Conservation (phyloP, 148 eudicot genomes). For the Chenopodium formosanum region DNA sequence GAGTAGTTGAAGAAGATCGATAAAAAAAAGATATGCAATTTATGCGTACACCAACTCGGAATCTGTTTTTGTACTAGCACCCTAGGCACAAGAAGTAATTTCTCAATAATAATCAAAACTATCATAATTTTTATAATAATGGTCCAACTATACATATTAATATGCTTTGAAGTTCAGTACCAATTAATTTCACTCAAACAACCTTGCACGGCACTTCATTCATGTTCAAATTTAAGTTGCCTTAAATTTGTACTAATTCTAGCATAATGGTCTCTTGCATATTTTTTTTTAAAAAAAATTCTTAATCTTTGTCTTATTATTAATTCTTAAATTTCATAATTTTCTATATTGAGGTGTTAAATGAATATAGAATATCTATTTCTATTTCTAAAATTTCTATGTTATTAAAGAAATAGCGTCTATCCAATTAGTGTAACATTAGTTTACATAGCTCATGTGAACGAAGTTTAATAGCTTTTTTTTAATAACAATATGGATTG, state of each 20-base stretch:
- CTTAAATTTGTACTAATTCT: not conserved
- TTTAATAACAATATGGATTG: too few species aligned
- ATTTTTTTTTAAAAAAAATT: not conserved
- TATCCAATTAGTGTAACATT: not conserved
- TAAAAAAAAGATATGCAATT: too few species aligned
- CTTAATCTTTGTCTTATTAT: not conserved
- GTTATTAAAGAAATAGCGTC: not conserved
- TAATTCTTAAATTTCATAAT: not conserved
- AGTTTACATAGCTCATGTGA: too few species aligned
- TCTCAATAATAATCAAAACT: not conserved
- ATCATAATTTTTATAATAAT: not conserved
- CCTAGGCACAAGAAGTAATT: not conserved
- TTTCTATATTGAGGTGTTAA: not conserved
- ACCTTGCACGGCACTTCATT: slow-evolving; percentile 29
- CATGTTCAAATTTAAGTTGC: slow-evolving; percentile 10
- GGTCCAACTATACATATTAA: slow-evolving; percentile 9
- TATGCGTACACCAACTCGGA: too few species aligned
- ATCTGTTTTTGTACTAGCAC: not conserved
- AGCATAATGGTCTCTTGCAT: not conserved
- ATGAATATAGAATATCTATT: too few species aligned
- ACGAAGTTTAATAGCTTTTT: too few species aligned
- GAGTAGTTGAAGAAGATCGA: too few species aligned
- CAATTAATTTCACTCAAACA: slow-evolving; percentile 13
- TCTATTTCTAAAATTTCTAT: not conserved
- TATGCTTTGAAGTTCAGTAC: slow-evolving; percentile 3